Evolutionary conservation across 1,139 yeast species (phyloP), one percentile per base, ranked within the genome.

Genomic region (Scheffersomyces quercinus): DNA sequence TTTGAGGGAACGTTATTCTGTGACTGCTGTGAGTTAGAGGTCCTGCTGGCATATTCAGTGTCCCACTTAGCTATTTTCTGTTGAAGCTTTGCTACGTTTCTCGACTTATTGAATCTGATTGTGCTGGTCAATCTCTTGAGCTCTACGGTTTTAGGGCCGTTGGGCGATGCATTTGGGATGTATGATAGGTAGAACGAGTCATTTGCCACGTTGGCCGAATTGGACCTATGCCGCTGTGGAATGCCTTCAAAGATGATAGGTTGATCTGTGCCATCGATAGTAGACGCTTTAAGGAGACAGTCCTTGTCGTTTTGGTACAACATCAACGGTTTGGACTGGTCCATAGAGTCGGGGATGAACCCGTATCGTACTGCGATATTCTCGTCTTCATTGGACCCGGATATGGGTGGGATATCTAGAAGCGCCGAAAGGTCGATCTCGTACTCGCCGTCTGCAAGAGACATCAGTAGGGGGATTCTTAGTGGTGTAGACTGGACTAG

Each of bases 381-480:
- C 28, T 55, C 55, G 5, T 54, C 51, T 11, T 55, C 58, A 32
- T 42, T 43, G 28, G 40, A 41, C 36, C 50, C 48, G 37, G 47
- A 46, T 10, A 39, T 43, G 30, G 48, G 47, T 41, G 52, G 37
- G 39, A 47, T 28, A 12, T 51, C 56, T 36, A 56, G 44, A 13
- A 70, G 54, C n/a, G 55, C 62, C 32, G 65, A 56, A 32, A 73
- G 52, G 47, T 73, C 78, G 37, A 74, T 64, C 35, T 70, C 77
- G 50, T 74, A 74, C 49, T 74, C 79, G 12, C 79, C 79, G 54
- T 74, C 77, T 9, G 72, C 68, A 36, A 70, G 52, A 11, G 59
- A 51, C 70, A 66, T 66, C 12, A 12, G 4, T 39, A 49, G 12
- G 35, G 26, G 7, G 26, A 20, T 8, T 20, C 3, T 20, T 20